A percentile compares a stretch with the other conserved stretches of the same genome.
Evolutionary conservation across 2,329 filamentous ascomycete species (phyloP).

Genomic region (Aspergillus awamori): DNA sequence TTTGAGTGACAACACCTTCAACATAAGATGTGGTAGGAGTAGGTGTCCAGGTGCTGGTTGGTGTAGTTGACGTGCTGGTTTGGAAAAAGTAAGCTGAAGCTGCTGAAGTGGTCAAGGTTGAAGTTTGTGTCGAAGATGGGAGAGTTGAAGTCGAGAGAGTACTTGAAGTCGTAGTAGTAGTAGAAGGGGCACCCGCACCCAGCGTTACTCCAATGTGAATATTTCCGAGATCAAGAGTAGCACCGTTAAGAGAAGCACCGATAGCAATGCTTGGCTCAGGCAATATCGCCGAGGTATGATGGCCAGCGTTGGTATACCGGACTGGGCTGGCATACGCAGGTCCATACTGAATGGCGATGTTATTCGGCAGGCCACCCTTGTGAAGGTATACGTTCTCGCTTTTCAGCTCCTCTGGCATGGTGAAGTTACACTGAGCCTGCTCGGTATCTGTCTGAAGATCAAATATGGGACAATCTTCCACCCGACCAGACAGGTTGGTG

Average conservation of each 20-base stretch:
- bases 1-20: slow-evolving; percentile 27
- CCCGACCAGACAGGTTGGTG: slow-evolving; percentile 68
- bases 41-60: slow-evolving; percentile 24
- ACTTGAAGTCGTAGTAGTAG: not conserved
- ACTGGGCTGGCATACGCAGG: slow-evolving; percentile 43
- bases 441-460: slow-evolving; percentile 62
- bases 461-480: slow-evolving; percentile 77
- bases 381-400: slow-evolving; percentile 64
- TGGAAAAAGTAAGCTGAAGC: not conserved
- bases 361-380: slow-evolving; percentile 67
- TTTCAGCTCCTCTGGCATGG: slow-evolving; percentile 57
- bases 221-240: slow-evolving; percentile 13
- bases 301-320: slow-evolving; percentile 14
- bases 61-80: not conserved
- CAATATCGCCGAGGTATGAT: slow-evolving; percentile 8
- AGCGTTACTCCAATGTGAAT: not conserved
- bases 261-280: not conserved
- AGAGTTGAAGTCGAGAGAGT: not conserved
- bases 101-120: not conserved
- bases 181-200: not conserved
- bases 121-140: not conserved
- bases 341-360: slow-evolving; percentile 53
- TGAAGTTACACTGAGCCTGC: slow-evolving; percentile 64
- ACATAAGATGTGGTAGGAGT: slow-evolving; percentile 31
- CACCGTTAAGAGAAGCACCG: slow-evolving; percentile 3